Base-by-base conservation (phyloP, 2,329 filamentous ascomycete genomes). In the Colletotrichum navitas region DNA sequence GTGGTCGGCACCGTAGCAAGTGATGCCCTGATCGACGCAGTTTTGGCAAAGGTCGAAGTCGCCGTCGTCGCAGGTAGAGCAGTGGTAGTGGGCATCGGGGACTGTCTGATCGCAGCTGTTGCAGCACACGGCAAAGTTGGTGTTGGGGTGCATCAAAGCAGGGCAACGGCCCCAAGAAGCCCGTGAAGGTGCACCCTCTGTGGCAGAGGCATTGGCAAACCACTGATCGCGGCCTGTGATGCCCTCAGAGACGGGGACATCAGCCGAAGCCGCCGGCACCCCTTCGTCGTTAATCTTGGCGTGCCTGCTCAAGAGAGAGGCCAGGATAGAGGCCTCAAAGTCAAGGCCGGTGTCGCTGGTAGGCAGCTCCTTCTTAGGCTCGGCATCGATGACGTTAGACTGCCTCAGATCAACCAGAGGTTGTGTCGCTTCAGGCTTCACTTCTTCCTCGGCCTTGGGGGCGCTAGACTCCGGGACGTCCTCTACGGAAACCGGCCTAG, bases 21-120 rank as follows among this genome's bases (percentile, higher is more conserved):
- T 89, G 69, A 92, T 86, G 74, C 95, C 95, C 52, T 86, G 84
- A 61, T 91, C 88, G 59, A 98, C 90, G 78, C 96, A 99, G 7
- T 85, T 81, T 74, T 91, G 88, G 86, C 97, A 99, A 39, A 99
- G 89, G 79, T 99, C 96, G 78, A 95, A 99, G 81, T 99, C 96
- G 51, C 95, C 96, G 68, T 92, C 90, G 74, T 98, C 94, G 79
- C 96, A 99, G 69, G 93, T 93, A 75, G 93, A 93, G 86, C 97
- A 99, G 83, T 99, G 96, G 82, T 93, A 99, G 82, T 99, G 95
- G 63, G 90, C 89, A 76, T 94, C 91, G 36, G 92, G 89, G 77
- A 98, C 94, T 52, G 91, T 89, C 73, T 85, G 86, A 75, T 94
- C 92, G 82, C 96, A 99, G 80, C 90, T 88, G 84, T 99, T 98